phyloP scores from a whole-genome alignment of 1,284 basidiomycete species.

The Cystobasidiaceae sp. region DNA sequence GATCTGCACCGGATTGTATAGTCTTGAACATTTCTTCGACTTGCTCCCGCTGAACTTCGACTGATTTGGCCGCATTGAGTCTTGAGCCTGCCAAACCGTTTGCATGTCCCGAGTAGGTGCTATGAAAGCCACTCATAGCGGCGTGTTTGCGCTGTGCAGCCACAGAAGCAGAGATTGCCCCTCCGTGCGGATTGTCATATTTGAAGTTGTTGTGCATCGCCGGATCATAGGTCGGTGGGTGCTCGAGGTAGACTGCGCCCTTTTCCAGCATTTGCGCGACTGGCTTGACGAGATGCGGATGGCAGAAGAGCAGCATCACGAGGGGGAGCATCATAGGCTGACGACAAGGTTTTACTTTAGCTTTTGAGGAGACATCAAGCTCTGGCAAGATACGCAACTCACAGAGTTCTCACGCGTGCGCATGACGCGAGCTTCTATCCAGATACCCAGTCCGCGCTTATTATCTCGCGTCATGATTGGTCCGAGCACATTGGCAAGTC shows the following conservation, averaged over 20 bases:
- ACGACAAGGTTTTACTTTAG: conserved; percentile 39
- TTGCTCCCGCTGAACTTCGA: conserved; percentile 87
- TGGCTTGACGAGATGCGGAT: conserved; percentile 78
- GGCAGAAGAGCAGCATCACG: conserved; percentile 82
- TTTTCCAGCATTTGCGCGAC: conserved; percentile 64
- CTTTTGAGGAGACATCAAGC: no score
- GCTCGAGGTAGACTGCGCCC: conserved; percentile 67
- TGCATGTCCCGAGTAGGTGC: not conserved
- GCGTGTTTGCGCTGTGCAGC: conserved; percentile 33
- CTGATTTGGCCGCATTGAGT: conserved; percentile 55
- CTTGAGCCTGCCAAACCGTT: not conserved
- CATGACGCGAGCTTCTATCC: conserved; percentile 62
- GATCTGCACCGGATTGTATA: conserved; percentile 76
- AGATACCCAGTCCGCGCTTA: conserved; percentile 56
- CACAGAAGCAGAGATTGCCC: conserved; percentile 4
- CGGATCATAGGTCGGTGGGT: conserved; percentile 60
- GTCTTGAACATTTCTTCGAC: conserved; percentile 90
- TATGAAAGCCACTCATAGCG: conserved; percentile 10
- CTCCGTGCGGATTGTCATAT: conserved; percentile 81
- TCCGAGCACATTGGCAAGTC: conserved; percentile 67
- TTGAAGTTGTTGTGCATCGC: conserved; percentile 59
- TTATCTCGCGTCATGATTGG: conserved; percentile 54
- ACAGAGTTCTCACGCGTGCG: conserved; percentile 48
- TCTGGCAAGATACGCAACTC: no score
- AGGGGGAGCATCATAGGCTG: conserved; percentile 73